phyloP scores from a whole-genome alignment of 1,284 basidiomycete genomes.

The Cryptococcus sp. region DNA sequence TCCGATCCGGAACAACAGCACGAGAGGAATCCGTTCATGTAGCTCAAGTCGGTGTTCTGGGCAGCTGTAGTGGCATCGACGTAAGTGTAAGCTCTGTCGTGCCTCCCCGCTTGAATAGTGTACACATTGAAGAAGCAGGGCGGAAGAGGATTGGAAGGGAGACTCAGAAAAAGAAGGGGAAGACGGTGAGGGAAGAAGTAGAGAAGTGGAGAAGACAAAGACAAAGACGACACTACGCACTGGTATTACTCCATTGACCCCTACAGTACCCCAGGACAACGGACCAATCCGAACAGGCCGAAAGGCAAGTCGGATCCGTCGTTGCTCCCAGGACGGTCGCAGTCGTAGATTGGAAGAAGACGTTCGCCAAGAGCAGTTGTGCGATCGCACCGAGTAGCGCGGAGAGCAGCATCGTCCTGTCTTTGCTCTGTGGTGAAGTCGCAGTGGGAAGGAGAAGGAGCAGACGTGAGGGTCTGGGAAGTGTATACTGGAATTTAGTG shows the following conservation, averaged over 20 bases:
- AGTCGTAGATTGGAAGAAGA: too few species aligned
- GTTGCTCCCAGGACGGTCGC: too few species aligned
- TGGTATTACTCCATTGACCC: constrained; percentile 12
- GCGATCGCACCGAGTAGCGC: too few species aligned
- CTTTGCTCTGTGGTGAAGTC: too few species aligned
- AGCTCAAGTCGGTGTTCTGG: constrained; percentile 23
- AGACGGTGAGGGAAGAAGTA: too few species aligned
- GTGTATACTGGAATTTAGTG: too few species aligned
- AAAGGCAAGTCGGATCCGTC: too few species aligned
- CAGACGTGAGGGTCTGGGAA: too few species aligned
- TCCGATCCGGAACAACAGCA: constrained; percentile 38
- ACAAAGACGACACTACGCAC: constrained; percentile 14
- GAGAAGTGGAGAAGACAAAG: not conserved
- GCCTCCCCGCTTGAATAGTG: constrained; percentile 9
- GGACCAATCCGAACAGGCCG: constrained; percentile 32
- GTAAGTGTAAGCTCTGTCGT: not conserved
- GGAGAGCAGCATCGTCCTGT: too few species aligned
- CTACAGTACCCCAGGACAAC: constrained; percentile 32
- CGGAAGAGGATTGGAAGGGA: not conserved
- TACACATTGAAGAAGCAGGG: not conserved
- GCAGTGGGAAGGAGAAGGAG: too few species aligned
- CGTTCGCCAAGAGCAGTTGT: too few species aligned
- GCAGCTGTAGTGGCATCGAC: constrained; percentile 3
- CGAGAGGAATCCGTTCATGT: constrained; percentile 37
- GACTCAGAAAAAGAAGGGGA: too few species aligned